Evolutionary conservation across 2,329 filamentous ascomycete genomes (phyloP).

Genomic region (Neocucurbitaria cava): DNA sequence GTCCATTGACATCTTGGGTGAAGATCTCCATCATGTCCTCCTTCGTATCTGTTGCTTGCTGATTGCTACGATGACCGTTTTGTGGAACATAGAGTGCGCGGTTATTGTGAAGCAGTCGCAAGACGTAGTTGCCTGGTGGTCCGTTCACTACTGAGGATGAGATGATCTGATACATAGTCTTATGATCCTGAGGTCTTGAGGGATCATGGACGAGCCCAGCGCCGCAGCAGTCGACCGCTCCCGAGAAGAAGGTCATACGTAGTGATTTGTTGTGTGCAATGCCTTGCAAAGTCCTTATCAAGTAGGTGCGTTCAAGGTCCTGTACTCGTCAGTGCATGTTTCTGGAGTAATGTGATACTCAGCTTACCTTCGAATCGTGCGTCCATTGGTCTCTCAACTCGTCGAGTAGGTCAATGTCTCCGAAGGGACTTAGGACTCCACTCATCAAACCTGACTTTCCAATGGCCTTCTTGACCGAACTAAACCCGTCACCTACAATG

Average conservation of each 20-base stretch:
- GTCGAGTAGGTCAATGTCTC: slow-evolving; percentile 92
- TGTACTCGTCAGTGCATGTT: slow-evolving; percentile 39
- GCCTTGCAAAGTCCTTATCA: slow-evolving; percentile 93
- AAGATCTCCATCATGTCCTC: slow-evolving; percentile 99
- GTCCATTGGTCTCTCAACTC: slow-evolving; percentile 98
- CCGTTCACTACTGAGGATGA: slow-evolving; percentile 90
- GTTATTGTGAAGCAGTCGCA: slow-evolving; percentile 95
- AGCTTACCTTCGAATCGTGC: slow-evolving; percentile 82
- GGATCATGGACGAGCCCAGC: slow-evolving; percentile 96
- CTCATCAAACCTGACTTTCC: slow-evolving; percentile 97
- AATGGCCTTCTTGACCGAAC: slow-evolving; percentile 93
- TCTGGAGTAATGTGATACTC: not conserved
- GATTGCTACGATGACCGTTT: slow-evolving; percentile 77
- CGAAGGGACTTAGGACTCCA: slow-evolving; percentile 92
- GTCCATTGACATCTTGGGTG: slow-evolving; percentile 88
- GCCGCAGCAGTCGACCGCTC: slow-evolving; percentile 88
- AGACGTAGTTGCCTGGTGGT: slow-evolving; percentile 81
- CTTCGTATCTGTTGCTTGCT: slow-evolving; percentile 87
- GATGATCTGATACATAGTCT: slow-evolving; percentile 99
- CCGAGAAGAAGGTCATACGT: slow-evolving; percentile 95
- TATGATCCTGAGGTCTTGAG: slow-evolving; percentile 88
- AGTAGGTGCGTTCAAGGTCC: slow-evolving; percentile 94
- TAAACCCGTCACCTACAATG: slow-evolving; percentile 90
- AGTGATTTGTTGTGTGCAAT: slow-evolving; percentile 95
- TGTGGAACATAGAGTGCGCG: slow-evolving; percentile 88